Conservation (phyloP, 768 basidiomycete genomes). For the Calocybe gangraenosa region DNA sequence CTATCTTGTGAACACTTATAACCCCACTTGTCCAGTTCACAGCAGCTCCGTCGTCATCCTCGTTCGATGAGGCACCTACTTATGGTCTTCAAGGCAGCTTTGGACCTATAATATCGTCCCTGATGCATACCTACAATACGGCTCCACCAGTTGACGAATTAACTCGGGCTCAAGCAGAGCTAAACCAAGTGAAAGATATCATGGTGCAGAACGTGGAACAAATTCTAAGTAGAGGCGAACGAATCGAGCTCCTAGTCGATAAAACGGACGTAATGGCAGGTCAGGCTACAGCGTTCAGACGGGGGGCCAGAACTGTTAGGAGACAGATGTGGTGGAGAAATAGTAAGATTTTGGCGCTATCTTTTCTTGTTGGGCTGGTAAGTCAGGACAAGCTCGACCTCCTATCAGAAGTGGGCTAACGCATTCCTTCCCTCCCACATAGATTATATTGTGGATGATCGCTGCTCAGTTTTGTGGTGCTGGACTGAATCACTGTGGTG, state of each 20-base stretch:
- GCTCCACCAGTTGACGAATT: conserved; percentile 86
- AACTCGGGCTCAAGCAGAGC: conserved; percentile 82
- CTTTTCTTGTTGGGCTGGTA: conserved; percentile 68
- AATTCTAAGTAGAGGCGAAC: conserved; percentile 89
- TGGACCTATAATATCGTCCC: conserved; percentile 60
- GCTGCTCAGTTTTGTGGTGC: conserved; percentile 89
- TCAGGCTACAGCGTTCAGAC: conserved; percentile 89
- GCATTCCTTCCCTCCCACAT: conserved; percentile 1
- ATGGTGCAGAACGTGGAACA: conserved; percentile 99
- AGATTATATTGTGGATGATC: conserved; percentile 80
- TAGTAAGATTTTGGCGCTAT: conserved; percentile 62
- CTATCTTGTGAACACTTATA: too few relatives aligned
- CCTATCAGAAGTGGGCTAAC: neutral
- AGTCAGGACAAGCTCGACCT: conserved; percentile 22
- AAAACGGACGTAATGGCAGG: conserved; percentile 95
- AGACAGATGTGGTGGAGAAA: conserved; percentile 92
- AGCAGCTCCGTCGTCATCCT: conserved; percentile 60
- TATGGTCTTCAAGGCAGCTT: conserved; percentile 71
- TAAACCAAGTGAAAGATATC: conserved; percentile 90
- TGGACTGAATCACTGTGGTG: conserved; percentile 63
- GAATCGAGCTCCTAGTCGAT: conserved; percentile 93
- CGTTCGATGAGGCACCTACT: conserved; percentile 48
- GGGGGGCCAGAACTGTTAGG: conserved; percentile 80
- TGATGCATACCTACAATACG: conserved; percentile 89
- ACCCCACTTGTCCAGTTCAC: too few relatives aligned